These are phyloP conservation scores for Pseudotulostoma volvatum DNA, from an alignment of 495 filamentous ascomycete genomes.

Conservation along the genomic window DNA sequence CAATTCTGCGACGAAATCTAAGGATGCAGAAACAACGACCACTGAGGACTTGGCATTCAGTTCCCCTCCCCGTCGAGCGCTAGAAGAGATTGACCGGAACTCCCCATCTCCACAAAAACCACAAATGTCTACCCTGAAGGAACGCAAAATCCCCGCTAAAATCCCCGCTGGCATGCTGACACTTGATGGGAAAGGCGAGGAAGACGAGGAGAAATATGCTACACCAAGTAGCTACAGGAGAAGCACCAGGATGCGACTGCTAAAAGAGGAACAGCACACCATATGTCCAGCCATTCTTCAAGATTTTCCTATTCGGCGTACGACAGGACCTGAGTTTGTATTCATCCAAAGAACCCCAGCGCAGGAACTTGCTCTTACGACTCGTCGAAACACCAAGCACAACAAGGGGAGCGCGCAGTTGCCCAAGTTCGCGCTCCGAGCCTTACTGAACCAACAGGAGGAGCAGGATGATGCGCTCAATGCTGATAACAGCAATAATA, in stretches of 20 bases:
- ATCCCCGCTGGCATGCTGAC: neutral
- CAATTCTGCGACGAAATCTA: conserved; percentile 21
- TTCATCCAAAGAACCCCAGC: conserved; percentile 40
- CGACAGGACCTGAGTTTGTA: conserved; percentile 38
- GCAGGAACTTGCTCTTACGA: conserved; percentile 38
- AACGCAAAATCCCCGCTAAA: neutral
- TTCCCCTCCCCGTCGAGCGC: conserved; percentile 27
- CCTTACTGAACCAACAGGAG: conserved; percentile 18
- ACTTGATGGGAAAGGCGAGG: conserved; percentile 7
- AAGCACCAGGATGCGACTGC: conserved; percentile 24
- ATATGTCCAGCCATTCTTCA: conserved; percentile 22
- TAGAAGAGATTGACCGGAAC: conserved; percentile 37
- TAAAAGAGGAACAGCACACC: conserved; percentile 13
- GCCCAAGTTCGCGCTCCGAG: conserved; percentile 30
- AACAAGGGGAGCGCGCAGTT: conserved; percentile 39
- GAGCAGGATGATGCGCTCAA: neutral
- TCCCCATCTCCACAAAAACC: conserved; percentile 34
- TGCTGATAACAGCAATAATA: neutral
- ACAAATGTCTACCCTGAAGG: conserved; percentile 12
- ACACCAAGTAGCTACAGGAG: conserved; percentile 21
- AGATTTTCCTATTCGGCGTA: conserved; percentile 37
- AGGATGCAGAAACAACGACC: conserved; percentile 9
- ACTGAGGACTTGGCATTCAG: conserved; percentile 12
- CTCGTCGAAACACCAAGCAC: conserved; percentile 37
- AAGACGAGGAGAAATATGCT: conserved; percentile 8